Percentiles rank a stretch among this genome's conserved stretches.
Conservation (phyloP, 306 rosid genomes). For the Acacia melanoxylon region DNA sequence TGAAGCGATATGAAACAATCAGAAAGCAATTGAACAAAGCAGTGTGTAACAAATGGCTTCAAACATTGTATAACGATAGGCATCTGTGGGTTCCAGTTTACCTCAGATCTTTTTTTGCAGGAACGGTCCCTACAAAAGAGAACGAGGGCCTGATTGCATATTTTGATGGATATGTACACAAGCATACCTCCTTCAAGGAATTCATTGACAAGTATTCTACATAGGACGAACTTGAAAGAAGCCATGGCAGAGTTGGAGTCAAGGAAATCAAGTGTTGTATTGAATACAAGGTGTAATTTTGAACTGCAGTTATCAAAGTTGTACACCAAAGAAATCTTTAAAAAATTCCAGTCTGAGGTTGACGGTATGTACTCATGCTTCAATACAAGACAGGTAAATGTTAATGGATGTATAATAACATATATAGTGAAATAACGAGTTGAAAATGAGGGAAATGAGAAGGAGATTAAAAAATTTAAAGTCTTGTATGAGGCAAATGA, state of each 20-base stretch:
- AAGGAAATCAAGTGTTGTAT: conserved; percentile 41
- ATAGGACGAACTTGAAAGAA: conserved; percentile 66
- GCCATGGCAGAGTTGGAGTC: conserved; percentile 60
- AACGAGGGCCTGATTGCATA: conserved; percentile 51
- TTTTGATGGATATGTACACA: conserved; percentile 75
- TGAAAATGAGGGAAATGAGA: conserved; percentile 53
- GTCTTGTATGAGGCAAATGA: conserved; percentile 63
- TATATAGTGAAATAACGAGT: conserved; percentile 73
- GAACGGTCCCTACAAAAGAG: conserved; percentile 58
- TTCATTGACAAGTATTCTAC: conserved; percentile 68
- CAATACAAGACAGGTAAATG: conserved; percentile 69
- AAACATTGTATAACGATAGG: conserved; percentile 56
- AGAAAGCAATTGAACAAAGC: conserved; percentile 51
- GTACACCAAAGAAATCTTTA: conserved; percentile 61
- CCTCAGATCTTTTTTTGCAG: conserved; percentile 64
- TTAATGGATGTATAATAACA: conserved; percentile 62
- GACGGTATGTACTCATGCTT: conserved; percentile 77
- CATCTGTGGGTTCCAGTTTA: conserved; percentile 70
- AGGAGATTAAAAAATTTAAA: conserved; percentile 57
- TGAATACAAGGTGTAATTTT: conserved; percentile 59
- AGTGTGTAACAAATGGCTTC: conserved; percentile 72
- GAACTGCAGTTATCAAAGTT: conserved; percentile 65
- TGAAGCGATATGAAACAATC: conserved; percentile 66
- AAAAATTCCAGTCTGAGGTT: conserved; percentile 65
- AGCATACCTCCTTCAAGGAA: conserved; percentile 74